phyloP scores from a whole-genome alignment of 441 rosid genomes.

The Francoa sonchifolia region DNA sequence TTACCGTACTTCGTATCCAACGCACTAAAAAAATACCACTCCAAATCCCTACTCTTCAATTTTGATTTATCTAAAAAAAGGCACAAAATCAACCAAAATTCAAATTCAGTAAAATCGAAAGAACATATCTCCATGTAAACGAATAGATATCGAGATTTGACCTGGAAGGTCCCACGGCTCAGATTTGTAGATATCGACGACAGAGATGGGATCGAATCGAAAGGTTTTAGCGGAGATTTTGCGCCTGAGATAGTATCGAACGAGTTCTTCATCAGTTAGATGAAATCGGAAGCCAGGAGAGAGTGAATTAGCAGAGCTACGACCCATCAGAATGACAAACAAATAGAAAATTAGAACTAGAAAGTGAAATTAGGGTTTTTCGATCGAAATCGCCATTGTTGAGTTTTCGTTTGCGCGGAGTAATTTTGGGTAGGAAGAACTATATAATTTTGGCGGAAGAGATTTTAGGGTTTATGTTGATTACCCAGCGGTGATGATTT shows the following conservation, averaged over 20 bases:
- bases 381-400: too few relatives aligned
- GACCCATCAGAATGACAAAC: constrained; percentile 30
- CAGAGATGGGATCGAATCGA: constrained; percentile 66
- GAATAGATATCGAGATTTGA: constrained; percentile 6
- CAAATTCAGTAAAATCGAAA: too few relatives aligned
- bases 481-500: too few relatives aligned
- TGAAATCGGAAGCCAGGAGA: constrained; percentile 97
- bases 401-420: too few relatives aligned
- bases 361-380: neutral
- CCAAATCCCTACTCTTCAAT: constrained; percentile 82
- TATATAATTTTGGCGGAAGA: too few relatives aligned
- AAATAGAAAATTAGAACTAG: neutral
- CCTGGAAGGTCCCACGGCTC: constrained; percentile 99
- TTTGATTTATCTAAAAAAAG: constrained; percentile 49
- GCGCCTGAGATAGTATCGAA: constrained; percentile 74
- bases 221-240: constrained; percentile 60
- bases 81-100: neutral
- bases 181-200: constrained; percentile 65
- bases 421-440: too few relatives aligned
- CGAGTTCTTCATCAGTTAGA: constrained; percentile 90
- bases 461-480: too few relatives aligned
- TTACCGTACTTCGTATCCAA: constrained; percentile 76
- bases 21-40: constrained; percentile 87
- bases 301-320: constrained; percentile 39
- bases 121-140: neutral